A percentile compares a stretch with the other conserved stretches of the same genome.
phyloP scores from a whole-genome alignment of 805 yeast genomes.

The Saturnispora diversa region DNA sequence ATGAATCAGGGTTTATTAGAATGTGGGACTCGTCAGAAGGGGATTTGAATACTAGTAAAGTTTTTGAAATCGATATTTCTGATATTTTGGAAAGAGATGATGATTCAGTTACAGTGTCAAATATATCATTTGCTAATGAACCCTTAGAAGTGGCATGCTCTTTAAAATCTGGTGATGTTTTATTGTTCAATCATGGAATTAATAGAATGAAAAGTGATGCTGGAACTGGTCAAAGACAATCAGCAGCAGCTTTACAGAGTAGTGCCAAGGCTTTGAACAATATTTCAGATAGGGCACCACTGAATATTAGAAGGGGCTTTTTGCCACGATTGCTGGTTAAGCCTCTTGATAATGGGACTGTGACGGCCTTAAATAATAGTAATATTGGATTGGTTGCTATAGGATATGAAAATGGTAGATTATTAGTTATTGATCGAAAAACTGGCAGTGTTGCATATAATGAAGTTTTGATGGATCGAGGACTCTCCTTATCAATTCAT shows the following conservation, averaged over 20 bases:
- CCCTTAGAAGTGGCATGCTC: conserved; percentile 71
- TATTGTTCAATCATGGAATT: conserved; percentile 40
- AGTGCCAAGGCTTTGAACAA: conserved; percentile 29
- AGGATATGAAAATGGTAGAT: conserved; percentile 67
- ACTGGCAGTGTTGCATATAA: conserved; percentile 49
- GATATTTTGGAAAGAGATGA: conserved; percentile 38
- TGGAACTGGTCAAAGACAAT: background rate
- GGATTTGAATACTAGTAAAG: conserved; percentile 52
- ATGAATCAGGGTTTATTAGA: conserved; percentile 74
- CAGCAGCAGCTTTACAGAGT: conserved; percentile 8
- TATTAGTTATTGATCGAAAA: conserved; percentile 70
- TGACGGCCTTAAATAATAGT: conserved; percentile 59
- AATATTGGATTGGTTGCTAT: conserved; percentile 78
- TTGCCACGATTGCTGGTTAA: conserved; percentile 47
- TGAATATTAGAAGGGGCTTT: conserved; percentile 48
- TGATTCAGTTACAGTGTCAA: conserved; percentile 38
- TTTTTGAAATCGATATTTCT: conserved; percentile 51
- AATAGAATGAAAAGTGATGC: background rate
- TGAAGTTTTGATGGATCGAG: conserved; percentile 24
- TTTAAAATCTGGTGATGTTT: conserved; percentile 61
- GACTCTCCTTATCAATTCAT: conserved; percentile 22
- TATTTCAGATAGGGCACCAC: conserved; percentile 47
- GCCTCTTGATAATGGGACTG: conserved; percentile 34
- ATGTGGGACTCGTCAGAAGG: conserved; percentile 78
- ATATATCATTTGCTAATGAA: conserved; percentile 69